Percentiles rank a stretch among this genome's conserved stretches.
Conservation (phyloP, 495 filamentous ascomycete genomes). For the Rusavskia elegans region DNA sequence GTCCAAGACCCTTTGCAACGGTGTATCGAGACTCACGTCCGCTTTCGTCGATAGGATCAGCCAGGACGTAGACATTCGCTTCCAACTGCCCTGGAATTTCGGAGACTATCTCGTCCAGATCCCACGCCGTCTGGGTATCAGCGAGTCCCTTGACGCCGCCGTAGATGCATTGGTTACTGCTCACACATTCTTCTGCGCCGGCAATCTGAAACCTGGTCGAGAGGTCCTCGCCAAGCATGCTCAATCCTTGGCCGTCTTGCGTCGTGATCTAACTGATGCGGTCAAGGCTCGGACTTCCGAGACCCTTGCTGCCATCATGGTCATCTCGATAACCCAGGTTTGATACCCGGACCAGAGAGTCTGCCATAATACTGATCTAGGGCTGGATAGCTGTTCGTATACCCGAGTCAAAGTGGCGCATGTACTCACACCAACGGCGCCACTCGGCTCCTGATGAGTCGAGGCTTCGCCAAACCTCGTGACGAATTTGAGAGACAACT, state of each 20-base stretch:
- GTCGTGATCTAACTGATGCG: conserved; percentile 23
- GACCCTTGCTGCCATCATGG: conserved; percentile 29
- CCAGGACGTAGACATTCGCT: conserved; percentile 23
- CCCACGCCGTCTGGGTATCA: conserved; percentile 24
- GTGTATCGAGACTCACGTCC: conserved; percentile 11
- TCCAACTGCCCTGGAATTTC: conserved; percentile 25
- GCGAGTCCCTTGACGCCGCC: conserved; percentile 26
- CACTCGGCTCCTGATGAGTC: conserved; percentile 23
- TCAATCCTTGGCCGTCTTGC: conserved; percentile 19
- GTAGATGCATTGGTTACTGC: conserved; percentile 21
- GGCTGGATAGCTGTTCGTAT: conserved; percentile 14
- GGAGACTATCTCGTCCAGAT: conserved; percentile 23
- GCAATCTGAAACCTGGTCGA: background rate
- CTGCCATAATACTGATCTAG: background rate
- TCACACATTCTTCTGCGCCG: conserved; percentile 15
- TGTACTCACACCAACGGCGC: conserved; percentile 29
- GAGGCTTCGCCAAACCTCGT: conserved; percentile 16
- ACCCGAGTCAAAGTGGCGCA: conserved; percentile 1
- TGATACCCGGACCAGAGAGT: background rate
- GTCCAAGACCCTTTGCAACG: conserved; percentile 9
- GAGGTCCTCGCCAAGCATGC: conserved; percentile 23
- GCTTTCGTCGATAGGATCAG: conserved; percentile 18
- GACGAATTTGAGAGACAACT: conserved; percentile 25
- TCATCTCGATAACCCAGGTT: conserved; percentile 29
- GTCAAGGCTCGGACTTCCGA: conserved; percentile 20